Evolutionary conservation across 208 protist species (phyloP).

Genomic region (Perkinsela sp.): DNA sequence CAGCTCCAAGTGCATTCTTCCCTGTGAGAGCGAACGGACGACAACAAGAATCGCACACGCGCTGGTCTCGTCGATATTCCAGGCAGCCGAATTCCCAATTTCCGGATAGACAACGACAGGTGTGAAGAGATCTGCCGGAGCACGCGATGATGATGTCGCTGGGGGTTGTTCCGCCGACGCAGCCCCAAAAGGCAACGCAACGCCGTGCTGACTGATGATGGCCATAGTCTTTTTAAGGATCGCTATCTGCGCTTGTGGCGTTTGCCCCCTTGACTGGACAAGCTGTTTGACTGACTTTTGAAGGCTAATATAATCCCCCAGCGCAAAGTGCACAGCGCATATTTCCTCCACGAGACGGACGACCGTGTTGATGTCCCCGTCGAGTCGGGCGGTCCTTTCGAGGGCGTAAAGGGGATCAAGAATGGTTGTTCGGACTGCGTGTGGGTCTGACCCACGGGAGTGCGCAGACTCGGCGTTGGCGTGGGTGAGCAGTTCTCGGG

Average conservation of each 20-base stretch:
- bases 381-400: background rate
- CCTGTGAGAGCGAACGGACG: background rate
- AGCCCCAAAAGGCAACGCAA: background rate
- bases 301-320: background rate
- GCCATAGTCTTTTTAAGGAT: background rate
- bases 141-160: too few species aligned
- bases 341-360: background rate
- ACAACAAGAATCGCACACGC: background rate
- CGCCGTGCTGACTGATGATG: background rate
- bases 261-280: background rate
- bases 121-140: too few species aligned
- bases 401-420: background rate
- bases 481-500: background rate
- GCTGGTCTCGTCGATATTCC: background rate
- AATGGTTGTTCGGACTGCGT: background rate
- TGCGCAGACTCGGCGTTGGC: background rate
- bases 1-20: background rate
- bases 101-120: background rate
- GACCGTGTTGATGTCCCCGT: background rate
- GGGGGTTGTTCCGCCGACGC: background rate
- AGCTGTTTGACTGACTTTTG: background rate
- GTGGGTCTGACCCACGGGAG: background rate
- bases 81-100: background rate
- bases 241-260: background rate
- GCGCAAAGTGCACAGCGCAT: background rate